These are phyloP conservation scores for Cercospora sp. DNA, from an alignment of 2,329 filamentous ascomycete species.

Conservation along the genomic window DNA sequence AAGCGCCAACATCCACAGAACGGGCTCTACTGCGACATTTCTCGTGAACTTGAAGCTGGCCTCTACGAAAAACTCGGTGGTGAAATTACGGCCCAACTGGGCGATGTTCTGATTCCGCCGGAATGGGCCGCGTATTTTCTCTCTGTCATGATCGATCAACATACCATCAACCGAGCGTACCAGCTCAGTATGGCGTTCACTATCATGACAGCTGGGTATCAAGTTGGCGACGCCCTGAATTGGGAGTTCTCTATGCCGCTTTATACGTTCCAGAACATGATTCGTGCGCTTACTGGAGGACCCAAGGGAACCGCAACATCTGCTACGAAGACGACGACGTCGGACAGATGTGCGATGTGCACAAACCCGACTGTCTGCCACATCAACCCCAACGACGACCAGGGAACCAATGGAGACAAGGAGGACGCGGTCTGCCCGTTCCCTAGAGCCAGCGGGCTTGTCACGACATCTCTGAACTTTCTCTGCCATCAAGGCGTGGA, in stretches of 20 bases:
- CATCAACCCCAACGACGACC: conserved; percentile 8
- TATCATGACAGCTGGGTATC: neutral
- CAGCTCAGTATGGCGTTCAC: neutral
- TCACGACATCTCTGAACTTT: neutral
- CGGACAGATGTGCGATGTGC: conserved; percentile 11
- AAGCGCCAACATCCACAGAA: neutral
- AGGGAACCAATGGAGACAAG: conserved; percentile 6
- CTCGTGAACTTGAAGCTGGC: neutral
- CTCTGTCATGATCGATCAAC: neutral
- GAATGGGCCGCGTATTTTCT: neutral
- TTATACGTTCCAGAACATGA: neutral
- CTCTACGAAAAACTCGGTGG: neutral
- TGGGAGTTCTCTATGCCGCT: neutral
- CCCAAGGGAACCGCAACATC: neutral
- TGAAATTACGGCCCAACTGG: neutral
- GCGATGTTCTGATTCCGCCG: neutral
- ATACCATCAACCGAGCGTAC: neutral
- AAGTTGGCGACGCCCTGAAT: neutral
- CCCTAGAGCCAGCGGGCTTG: neutral
- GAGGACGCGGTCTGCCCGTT: neutral
- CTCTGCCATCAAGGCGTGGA: neutral
- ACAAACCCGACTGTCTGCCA: conserved; percentile 1
- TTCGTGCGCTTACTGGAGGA: neutral
- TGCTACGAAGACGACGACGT: neutral
- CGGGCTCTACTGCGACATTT: neutral